Evolutionary conservation across 805 yeast genomes (phyloP), one percentile per base, ranked within the genome.

Genomic region (Scheffersomyces coipomensis): DNA sequence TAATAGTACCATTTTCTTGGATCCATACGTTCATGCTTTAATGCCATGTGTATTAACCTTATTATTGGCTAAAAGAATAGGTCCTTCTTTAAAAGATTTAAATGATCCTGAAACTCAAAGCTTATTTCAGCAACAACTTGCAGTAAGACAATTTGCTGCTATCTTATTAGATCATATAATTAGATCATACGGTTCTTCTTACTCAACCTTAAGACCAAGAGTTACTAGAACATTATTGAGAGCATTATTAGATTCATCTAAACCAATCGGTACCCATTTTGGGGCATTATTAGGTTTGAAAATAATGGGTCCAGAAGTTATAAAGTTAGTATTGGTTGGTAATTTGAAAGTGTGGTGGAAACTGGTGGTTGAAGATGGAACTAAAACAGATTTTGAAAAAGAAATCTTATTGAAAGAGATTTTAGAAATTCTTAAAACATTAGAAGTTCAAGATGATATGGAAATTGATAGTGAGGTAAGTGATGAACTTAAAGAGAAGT

Each of bases 11-110:
- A 81, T 93, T 29, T 91, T 89, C 52, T 73, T 91, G 44, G 97
- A 91, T 49, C 99, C 98, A 9, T 91, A 91, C 55, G 88, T 93
- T 33, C 99, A 95, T 66, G 91, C 96, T 1, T 68, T 93, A 50
- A 88, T 93, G 87, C 99, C 99, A n/a, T 88, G 97, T 44, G 83
- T 93, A 24, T 72, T 93, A 48, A 93, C 99, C 0, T 72, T 91
- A 16, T 73, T 93, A 32, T 73, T 93, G 35, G 97, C 98, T 1
- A 89, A 89, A 54, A 79, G 87, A 44, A 76, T 91, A n/a, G 97
- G 97, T 2, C 58, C 71, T 3, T 62, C 57, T 17, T 42, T 65
- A 3, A 70, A 64, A 47, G 71, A 64, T 24, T 66, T 66, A 27
- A 58, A 70, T 32, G 56, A 51, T 16, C 47, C 53, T 1, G 58